Evolutionary conservation across 257 asterid genomes (phyloP).

Genomic region (Przewalskia tangutica): DNA sequence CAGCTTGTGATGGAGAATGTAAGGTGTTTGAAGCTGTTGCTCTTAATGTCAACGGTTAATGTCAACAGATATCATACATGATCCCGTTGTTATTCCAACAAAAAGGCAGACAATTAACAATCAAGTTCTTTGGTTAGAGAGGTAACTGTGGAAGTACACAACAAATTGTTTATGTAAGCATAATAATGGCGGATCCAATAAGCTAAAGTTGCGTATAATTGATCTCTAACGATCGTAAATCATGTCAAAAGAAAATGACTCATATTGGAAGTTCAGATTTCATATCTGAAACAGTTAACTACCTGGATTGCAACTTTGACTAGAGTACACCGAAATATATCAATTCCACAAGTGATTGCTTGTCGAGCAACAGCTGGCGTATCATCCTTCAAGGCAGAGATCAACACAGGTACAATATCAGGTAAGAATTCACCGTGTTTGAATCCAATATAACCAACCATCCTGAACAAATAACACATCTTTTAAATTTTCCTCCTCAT

Average conservation of each 20-base stretch:
- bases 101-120: background rate
- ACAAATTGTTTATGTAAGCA: background rate
- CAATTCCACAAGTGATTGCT: slow-evolving; percentile 70
- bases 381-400: slow-evolving; percentile 60
- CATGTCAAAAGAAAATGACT: slow-evolving; percentile 8
- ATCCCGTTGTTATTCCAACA: background rate
- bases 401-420: slow-evolving; percentile 66
- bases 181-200: background rate
- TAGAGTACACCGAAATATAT: slow-evolving; percentile 60
- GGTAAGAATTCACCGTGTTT: slow-evolving; percentile 66
- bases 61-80: background rate
- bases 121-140: background rate
- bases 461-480: slow-evolving; percentile 32
- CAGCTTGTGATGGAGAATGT: background rate
- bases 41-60: background rate
- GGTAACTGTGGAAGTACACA: background rate
- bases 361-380: slow-evolving; percentile 94
- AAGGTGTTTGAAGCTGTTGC: background rate
- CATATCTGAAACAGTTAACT: slow-evolving; percentile 11
- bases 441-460: slow-evolving; percentile 71
- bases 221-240: background rate
- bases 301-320: slow-evolving; percentile 72
- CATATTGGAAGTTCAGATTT: background rate
- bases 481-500: background rate
- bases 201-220: background rate